These are phyloP conservation scores for Amylostereum areolatum DNA, from an alignment of 1,284 basidiomycete species.

Conservation along the genomic window DNA sequence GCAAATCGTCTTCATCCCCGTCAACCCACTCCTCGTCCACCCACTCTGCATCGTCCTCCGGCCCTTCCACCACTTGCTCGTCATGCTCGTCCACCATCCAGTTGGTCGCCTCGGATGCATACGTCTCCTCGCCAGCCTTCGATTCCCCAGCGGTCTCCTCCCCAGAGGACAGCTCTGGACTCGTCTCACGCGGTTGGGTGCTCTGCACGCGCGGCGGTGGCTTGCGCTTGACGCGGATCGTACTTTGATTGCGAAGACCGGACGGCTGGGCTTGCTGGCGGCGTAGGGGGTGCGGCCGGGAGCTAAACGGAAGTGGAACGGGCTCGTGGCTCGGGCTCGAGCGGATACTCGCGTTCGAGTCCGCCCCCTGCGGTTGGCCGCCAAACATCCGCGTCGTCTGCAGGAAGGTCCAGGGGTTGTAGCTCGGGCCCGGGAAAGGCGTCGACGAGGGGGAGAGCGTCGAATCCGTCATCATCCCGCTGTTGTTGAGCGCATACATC, in stretches of 20 bases:
- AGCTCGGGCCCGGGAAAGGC: slow-evolving; percentile 54
- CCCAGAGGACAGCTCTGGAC: slow-evolving; percentile 59
- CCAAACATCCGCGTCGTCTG: slow-evolving; percentile 37
- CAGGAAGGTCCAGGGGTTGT: slow-evolving; percentile 62
- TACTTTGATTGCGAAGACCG: slow-evolving; percentile 24
- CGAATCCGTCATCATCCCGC: slow-evolving; percentile 55
- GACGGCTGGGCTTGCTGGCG: no score
- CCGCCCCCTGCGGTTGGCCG: slow-evolving; percentile 32
- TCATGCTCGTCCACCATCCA: slow-evolving; percentile 20
- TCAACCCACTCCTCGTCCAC: slow-evolving; percentile 23
- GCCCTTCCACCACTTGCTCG: no score
- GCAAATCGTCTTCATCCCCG: slow-evolving; percentile 58
- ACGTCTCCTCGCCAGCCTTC: slow-evolving; percentile 42
- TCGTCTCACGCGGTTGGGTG: slow-evolving; percentile 76
- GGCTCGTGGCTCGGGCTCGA: slow-evolving; percentile 75
- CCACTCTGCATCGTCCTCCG: slow-evolving; percentile 18
- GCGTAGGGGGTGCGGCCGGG: slow-evolving; percentile 25
- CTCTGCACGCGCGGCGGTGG: slow-evolving; percentile 72
- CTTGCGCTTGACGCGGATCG: slow-evolving; percentile 26
- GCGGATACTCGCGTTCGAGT: slow-evolving; percentile 53
- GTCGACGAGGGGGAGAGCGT: slow-evolving; percentile 68
- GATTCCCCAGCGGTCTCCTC: slow-evolving; percentile 55
- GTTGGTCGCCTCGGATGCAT: slow-evolving; percentile 18
- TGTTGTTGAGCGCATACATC: slow-evolving; percentile 68
- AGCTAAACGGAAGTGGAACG: slow-evolving; percentile 39